phyloP scores from a whole-genome alignment of 306 rosid genomes.

The Casuarina glauca region DNA sequence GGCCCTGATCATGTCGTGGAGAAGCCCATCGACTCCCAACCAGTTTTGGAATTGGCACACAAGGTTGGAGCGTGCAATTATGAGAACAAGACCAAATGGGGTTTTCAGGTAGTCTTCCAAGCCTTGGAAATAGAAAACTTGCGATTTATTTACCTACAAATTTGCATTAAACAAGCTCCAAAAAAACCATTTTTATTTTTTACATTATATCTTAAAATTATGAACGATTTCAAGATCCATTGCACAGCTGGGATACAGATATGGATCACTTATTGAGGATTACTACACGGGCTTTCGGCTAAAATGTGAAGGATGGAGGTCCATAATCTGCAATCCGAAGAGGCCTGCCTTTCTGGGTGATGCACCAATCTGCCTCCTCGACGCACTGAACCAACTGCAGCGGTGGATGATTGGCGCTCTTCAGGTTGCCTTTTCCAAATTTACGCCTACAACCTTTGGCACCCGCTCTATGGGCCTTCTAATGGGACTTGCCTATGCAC shows the following conservation, averaged over 20 bases:
- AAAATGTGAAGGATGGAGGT: conserved; percentile 42
- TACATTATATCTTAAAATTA: neutral
- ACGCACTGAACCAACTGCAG: conserved; percentile 32
- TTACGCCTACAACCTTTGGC: conserved; percentile 32
- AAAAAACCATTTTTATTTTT: no score
- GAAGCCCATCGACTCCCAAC: conserved; percentile 24
- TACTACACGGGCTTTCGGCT: conserved; percentile 20
- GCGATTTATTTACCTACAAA: neutral
- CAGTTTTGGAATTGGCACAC: conserved; percentile 29
- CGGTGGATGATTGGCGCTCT: conserved; percentile 37
- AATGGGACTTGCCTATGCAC: conserved; percentile 35
- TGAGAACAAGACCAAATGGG: conserved; percentile 44
- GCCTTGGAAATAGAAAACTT: no score
- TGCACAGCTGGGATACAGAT: conserved; percentile 36
- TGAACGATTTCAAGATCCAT: no score
- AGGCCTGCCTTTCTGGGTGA: conserved; percentile 41
- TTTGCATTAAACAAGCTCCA: neutral
- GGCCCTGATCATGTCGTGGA: conserved; percentile 27
- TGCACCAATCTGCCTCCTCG: conserved; percentile 38
- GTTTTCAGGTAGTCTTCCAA: conserved; percentile 32
- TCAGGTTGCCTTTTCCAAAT: conserved; percentile 32
- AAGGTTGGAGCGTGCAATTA: conserved; percentile 34
- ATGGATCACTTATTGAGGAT: conserved; percentile 46
- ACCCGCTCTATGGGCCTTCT: conserved; percentile 19
- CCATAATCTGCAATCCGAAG: conserved; percentile 40